Percentiles rank a stretch among this genome's conserved stretches.
Conservation (phyloP, 2,329 filamentous ascomycete genomes). For the Fusarium coicis region DNA sequence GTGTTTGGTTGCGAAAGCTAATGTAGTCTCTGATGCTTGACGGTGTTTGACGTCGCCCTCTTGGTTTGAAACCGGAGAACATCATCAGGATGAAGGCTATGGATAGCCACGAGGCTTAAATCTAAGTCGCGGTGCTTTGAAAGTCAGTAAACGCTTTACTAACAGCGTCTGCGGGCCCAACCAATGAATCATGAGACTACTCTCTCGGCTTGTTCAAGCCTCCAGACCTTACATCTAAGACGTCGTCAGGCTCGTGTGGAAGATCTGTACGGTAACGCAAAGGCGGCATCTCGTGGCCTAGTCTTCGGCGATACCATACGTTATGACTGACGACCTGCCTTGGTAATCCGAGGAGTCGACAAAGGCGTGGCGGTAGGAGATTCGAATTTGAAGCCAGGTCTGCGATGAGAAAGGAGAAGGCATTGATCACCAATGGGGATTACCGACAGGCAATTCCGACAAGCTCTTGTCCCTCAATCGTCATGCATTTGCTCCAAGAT, state of each 20-base stretch:
- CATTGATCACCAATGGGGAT: not conserved
- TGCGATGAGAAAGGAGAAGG: not conserved
- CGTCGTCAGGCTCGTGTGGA: not conserved
- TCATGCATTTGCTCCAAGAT: not conserved
- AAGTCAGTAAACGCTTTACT: not conserved
- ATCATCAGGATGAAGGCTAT: not conserved
- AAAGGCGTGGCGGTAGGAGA: not conserved
- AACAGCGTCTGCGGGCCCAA: too few species aligned
- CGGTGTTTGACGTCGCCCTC: too few species aligned
- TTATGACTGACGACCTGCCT: not conserved
- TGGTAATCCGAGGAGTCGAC: not conserved
- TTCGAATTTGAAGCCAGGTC: not conserved
- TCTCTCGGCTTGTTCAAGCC: too few species aligned
- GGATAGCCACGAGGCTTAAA: not conserved
- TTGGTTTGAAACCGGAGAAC: not conserved
- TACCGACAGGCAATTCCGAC: fast-evolving
- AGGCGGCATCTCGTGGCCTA: not conserved
- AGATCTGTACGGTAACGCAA: too few species aligned
- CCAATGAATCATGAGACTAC: not conserved
- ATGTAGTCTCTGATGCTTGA: not conserved
- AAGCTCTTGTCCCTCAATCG: not conserved
- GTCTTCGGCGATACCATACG: not conserved
- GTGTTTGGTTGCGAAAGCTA: not conserved
- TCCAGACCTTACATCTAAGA: not conserved
- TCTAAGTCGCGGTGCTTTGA: not conserved